Percentiles rank a stretch among this genome's conserved stretches.
Conservation (phyloP, 2,329 filamentous ascomycete species). For the Raffaelea albimanens region DNA sequence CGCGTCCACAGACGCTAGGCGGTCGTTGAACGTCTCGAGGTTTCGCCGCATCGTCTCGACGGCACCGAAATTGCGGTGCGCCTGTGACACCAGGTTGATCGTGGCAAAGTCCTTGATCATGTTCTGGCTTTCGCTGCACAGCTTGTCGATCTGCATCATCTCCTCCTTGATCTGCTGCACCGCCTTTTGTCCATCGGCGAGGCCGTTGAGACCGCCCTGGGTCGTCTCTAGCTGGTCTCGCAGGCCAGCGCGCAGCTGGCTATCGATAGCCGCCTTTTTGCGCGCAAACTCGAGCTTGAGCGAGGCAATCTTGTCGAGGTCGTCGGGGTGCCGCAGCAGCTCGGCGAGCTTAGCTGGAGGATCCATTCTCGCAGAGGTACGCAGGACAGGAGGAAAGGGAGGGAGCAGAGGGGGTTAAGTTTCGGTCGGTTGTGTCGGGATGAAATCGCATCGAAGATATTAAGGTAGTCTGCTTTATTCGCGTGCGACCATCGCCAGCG, state of each 20-base stretch:
- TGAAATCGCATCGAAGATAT: not conserved
- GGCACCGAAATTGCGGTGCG: constrained; percentile 91
- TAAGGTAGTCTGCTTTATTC: not conserved
- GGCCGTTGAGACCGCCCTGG: constrained; percentile 81
- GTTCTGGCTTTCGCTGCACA: constrained; percentile 93
- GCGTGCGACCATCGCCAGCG: constrained; percentile 3
- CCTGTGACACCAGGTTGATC: constrained; percentile 85
- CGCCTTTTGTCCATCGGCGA: constrained; percentile 83
- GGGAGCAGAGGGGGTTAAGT: not conserved
- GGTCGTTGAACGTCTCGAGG: constrained; percentile 75
- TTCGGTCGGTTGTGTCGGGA: not conserved
- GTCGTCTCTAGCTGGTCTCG: constrained; percentile 91
- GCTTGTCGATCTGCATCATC: constrained; percentile 95
- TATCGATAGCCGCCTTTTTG: constrained; percentile 87
- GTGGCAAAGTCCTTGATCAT: constrained; percentile 96
- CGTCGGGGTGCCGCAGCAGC: constrained; percentile 88
- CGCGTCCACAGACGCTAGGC: constrained; percentile 64
- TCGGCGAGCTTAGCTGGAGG: constrained; percentile 76
- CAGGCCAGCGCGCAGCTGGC: constrained; percentile 77
- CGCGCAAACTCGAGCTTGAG: constrained; percentile 88
- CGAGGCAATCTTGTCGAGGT: constrained; percentile 88
- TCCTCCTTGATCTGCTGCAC: constrained; percentile 93
- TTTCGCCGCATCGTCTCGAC: constrained; percentile 90
- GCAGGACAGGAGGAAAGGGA: no score
- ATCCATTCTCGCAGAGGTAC: not conserved